A percentile compares a stretch with the other conserved stretches of the same genome.
Evolutionary conservation across 768 basidiomycete genomes (phyloP).

Genomic region (Naematelia encephala): DNA sequence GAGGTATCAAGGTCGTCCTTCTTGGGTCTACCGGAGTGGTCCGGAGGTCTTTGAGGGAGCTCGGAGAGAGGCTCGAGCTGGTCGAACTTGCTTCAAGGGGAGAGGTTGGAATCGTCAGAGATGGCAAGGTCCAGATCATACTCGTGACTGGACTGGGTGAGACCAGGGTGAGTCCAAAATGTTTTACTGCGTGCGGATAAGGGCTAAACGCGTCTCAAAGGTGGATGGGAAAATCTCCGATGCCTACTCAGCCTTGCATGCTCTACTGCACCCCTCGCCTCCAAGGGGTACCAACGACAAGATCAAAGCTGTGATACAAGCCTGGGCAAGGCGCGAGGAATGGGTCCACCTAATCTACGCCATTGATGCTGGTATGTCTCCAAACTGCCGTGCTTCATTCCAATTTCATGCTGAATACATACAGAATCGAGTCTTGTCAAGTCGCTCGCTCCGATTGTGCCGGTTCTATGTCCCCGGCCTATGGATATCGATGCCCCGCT

Average conservation of each 20-base stretch:
- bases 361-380: constrained; percentile 1
- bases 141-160: constrained; percentile 13
- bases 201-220: too few species aligned
- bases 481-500: not conserved
- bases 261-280: constrained; percentile 21
- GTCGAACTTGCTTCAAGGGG: constrained; percentile 19
- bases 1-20: constrained; percentile 11
- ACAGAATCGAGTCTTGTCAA: not conserved
- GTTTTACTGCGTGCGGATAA: too few species aligned
- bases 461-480: not conserved
- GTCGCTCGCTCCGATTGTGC: not conserved
- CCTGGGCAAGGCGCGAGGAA: constrained; percentile 17
- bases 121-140: constrained; percentile 21
- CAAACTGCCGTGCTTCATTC: not conserved
- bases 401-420: not conserved
- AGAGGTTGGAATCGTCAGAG: constrained; percentile 22
- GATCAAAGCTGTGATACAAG: constrained; percentile 17
- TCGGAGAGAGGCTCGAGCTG: constrained; percentile 23
- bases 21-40: constrained; percentile 1
- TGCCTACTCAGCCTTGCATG: constrained; percentile 20
- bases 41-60: constrained; percentile 11
- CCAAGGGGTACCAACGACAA: constrained; percentile 11
- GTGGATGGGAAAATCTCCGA: constrained; percentile 4
- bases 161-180: constrained; percentile 28
- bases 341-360: constrained; percentile 19